phyloP scores from a whole-genome alignment of 2,329 filamentous ascomycete genomes.

The Macrophomina tecta region DNA sequence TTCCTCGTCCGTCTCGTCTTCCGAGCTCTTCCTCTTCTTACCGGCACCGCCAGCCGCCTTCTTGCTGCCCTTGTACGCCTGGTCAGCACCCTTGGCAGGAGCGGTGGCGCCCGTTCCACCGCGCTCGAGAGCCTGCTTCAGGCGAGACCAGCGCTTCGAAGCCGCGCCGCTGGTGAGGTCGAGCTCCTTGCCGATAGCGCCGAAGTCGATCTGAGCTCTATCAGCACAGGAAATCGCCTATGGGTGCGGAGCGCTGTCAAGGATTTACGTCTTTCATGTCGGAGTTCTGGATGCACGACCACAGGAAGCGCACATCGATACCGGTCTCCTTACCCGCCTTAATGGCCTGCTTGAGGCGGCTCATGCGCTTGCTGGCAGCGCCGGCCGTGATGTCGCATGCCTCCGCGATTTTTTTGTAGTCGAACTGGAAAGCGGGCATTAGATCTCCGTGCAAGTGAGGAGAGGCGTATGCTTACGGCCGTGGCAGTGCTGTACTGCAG shows the following conservation, averaged over 20 bases:
- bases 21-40: background rate
- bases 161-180: constrained; percentile 39
- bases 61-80: constrained; percentile 23
- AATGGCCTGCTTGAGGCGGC: constrained; percentile 40
- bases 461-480: background rate
- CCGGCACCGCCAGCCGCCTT: background rate
- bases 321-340: constrained; percentile 32
- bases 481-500: constrained; percentile 5
- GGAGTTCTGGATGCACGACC: constrained; percentile 13
- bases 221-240: background rate
- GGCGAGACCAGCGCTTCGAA: constrained; percentile 41
- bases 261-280: constrained; percentile 3
- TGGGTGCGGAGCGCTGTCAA: background rate
- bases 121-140: constrained; percentile 40
- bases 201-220: constrained; percentile 39
- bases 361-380: constrained; percentile 42
- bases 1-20: background rate
- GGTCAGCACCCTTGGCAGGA: background rate
- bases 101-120: constrained; percentile 28
- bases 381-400: constrained; percentile 31
- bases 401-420: constrained; percentile 17
- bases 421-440: background rate
- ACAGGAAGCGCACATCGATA: constrained; percentile 17
- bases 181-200: constrained; percentile 35
- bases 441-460: background rate